Evolutionary conservation across 2,329 filamentous ascomycete species (phyloP), one percentile per base, ranked within the genome.

Genomic region (Verticillium longisporum): DNA sequence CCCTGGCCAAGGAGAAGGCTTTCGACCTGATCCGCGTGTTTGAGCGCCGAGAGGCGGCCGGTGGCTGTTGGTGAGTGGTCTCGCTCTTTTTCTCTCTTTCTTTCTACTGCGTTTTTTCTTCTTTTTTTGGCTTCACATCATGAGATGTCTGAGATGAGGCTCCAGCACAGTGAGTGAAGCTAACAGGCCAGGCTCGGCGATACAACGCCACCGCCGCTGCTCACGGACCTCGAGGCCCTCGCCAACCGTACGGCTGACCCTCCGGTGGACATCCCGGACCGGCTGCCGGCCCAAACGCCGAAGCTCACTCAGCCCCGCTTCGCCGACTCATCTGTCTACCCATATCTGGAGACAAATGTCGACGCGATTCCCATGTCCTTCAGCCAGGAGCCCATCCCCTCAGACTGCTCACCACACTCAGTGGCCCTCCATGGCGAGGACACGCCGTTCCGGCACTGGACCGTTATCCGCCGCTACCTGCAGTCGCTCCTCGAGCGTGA

Each of bases 341-440:
- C 84, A 0, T 80, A 82, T 18, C 73, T 89, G 15, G 84, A 89
- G 68, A 89, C 85, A 2, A 89, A 89, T 64, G 82, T 89, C 54
- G 80, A 83, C 63, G 75, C 76, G 6, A 67, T 79, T 1, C 76
- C 83, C 0, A 89, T 89, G 87, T 76, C 80, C 15, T 89, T 83
- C 69, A 81, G 78, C 0, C 77, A 84, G 62, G 84, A 87, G 60
- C 74, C 77, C 0, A 83, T 87, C 14, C 79, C 83, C 0, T 68
- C 70, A 0, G 66, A 68, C 10, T 66, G 66, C 1, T 73, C 68
- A 55, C 63, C 72, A 34, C 65, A 67, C 10, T 74, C 73, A 2
- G 66, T 71, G 11, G 65, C 61, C 3, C 63, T 73, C 32, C 83
- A 89, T 63, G 86, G 86, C 0, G 66, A 75, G 0, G 75, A 83